Percentiles rank a stretch among this genome's conserved stretches.
Evolutionary conservation across 306 rosid species (phyloP).

Genomic region (Malus asiatica): DNA sequence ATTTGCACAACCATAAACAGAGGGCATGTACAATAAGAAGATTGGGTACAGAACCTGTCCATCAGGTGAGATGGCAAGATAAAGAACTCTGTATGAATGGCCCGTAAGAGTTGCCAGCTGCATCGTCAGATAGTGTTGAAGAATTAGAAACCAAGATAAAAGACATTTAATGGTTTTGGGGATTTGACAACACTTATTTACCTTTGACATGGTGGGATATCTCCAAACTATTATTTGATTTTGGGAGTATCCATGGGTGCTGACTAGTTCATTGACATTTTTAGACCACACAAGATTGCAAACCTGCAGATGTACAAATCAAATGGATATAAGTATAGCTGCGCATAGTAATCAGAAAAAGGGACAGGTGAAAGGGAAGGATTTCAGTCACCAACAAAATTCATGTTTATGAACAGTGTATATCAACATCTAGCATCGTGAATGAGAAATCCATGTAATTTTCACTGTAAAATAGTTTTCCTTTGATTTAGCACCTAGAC

Average conservation of each 20-base stretch:
- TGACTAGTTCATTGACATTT: constrained; percentile 93
- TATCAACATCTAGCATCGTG: neutral
- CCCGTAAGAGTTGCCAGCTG: constrained; percentile 96
- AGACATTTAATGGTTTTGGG: neutral
- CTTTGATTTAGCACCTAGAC: neutral
- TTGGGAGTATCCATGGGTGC: constrained; percentile 98
- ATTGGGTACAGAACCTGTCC: constrained; percentile 63
- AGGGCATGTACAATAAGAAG: neutral
- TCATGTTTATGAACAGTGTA: neutral
- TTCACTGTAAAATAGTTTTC: neutral
- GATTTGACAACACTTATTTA: constrained; percentile 8
- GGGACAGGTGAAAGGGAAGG: neutral
- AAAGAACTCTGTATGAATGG: constrained; percentile 87
- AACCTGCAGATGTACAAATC: constrained; percentile 45
- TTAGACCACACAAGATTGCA: constrained; percentile 99
- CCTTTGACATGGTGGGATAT: constrained; percentile 98
- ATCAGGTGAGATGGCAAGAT: constrained; percentile 96
- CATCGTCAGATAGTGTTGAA: constrained; percentile 12
- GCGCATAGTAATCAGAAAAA: too few species aligned
- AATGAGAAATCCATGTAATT: neutral
- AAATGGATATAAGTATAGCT: neutral
- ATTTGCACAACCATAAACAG: neutral
- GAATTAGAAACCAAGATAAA: neutral
- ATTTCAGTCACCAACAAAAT: neutral
- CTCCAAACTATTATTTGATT: constrained; percentile 98